Percentiles rank a stretch among this genome's conserved stretches.
These are phyloP conservation scores for Pleoardoris graminearum DNA, from an alignment of 2,329 filamentous ascomycete genomes.

Conservation along the genomic window DNA sequence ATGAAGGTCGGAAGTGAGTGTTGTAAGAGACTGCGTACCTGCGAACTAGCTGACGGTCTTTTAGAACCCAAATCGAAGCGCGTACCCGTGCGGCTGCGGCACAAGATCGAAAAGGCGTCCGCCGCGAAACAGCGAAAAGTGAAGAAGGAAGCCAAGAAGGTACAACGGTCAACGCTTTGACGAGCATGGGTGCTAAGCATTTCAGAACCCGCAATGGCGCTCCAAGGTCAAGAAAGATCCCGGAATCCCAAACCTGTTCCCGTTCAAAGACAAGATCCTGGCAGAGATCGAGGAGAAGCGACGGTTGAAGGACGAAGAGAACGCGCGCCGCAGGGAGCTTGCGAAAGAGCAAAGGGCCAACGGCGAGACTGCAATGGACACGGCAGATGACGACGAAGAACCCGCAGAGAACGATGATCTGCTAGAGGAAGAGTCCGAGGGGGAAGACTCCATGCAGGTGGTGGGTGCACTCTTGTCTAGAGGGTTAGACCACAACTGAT, in stretches of 20 bases:
- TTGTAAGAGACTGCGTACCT: background rate
- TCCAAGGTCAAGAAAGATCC: conserved; percentile 96
- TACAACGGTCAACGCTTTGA: conserved; percentile 26
- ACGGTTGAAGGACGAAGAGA: conserved; percentile 77
- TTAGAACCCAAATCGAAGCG: conserved; percentile 94
- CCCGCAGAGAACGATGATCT: conserved; percentile 60
- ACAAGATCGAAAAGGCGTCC: conserved; percentile 95
- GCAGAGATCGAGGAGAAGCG: conserved; percentile 92
- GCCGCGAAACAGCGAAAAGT: conserved; percentile 88
- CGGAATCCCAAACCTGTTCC: conserved; percentile 95
- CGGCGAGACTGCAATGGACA: conserved; percentile 41
- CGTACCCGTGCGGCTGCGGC: conserved; percentile 80
- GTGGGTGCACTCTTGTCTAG: conserved; percentile 24
- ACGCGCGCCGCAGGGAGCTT: conserved; percentile 68
- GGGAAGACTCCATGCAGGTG: conserved; percentile 62
- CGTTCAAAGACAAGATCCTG: conserved; percentile 94
- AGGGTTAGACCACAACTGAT: conserved; percentile 9
- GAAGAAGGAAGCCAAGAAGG: conserved; percentile 85
- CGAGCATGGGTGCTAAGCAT: conserved; percentile 20
- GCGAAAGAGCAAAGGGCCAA: conserved; percentile 55
- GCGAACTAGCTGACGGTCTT: conserved; percentile 14
- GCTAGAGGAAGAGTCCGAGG: conserved; percentile 54
- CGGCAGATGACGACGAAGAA: conserved; percentile 44
- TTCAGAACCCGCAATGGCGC: conserved; percentile 88
- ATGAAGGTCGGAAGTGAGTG: conserved; percentile 51